phyloP scores from a whole-genome alignment of 1,139 yeast genomes.

The Yueomyces sp. region DNA sequence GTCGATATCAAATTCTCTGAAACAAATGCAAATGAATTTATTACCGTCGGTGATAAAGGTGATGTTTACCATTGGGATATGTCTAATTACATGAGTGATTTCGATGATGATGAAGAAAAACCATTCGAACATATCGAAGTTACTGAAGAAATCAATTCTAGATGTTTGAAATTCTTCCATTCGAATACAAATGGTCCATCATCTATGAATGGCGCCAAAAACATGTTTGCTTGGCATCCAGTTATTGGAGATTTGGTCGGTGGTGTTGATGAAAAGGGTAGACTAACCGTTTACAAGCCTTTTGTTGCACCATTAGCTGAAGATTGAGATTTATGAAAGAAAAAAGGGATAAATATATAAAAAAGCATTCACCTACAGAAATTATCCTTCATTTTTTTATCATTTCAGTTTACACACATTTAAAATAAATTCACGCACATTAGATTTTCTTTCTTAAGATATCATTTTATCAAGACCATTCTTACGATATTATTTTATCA shows the following conservation, averaged over 20 bases:
- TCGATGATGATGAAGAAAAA: constrained; percentile 15
- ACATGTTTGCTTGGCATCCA: constrained; percentile 18
- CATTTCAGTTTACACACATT: too few species aligned
- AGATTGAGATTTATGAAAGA: too few species aligned
- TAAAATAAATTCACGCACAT: too few species aligned
- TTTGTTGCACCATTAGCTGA: constrained; percentile 2
- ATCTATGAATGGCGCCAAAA: constrained; percentile 7
- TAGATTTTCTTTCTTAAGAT: too few species aligned
- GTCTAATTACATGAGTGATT: constrained; percentile 14
- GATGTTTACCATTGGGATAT: constrained; percentile 25
- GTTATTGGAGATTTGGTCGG: constrained; percentile 16
- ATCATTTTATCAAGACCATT: too few species aligned
- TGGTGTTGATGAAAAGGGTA: constrained; percentile 17
- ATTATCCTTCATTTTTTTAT: too few species aligned
- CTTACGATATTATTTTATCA: too few species aligned
- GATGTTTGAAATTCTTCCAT: constrained; percentile 16
- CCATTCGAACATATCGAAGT: constrained; percentile 6
- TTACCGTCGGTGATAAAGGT: constrained; percentile 23
- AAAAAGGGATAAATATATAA: too few species aligned
- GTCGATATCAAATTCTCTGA: constrained; percentile 20
- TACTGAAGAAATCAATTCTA: constrained; percentile 12
- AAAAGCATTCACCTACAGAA: too few species aligned
- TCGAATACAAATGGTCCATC: constrained; percentile 13
- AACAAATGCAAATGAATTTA: constrained; percentile 18
- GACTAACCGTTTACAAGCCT: constrained; percentile 17